Conservation (phyloP, 2,329 filamentous ascomycete species). For the Pyricularia sp. region DNA sequence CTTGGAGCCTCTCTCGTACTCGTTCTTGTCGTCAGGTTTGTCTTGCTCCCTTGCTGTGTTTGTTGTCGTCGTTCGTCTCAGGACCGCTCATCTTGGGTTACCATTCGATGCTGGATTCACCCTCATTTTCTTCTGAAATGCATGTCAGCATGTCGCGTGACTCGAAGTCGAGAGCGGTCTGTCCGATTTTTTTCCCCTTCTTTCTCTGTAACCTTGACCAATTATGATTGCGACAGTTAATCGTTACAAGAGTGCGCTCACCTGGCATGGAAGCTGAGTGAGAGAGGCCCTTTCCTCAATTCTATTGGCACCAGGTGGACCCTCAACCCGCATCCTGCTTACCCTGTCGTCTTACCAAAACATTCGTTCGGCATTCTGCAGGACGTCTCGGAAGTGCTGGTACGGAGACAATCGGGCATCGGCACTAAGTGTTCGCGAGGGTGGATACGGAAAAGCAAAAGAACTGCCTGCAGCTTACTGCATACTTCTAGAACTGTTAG, state of each 20-base stretch:
- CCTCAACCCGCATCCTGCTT: not conserved
- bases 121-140: not conserved
- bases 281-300: not conserved
- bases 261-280: not conserved
- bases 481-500: not conserved
- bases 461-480: not conserved
- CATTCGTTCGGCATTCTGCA: not conserved
- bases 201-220: not conserved
- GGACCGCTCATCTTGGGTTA: too few species aligned
- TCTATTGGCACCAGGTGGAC: not conserved
- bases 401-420: not conserved
- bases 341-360: not conserved
- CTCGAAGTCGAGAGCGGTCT: not conserved
- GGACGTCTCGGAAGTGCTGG: not conserved
- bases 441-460: not conserved
- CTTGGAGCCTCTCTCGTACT: not conserved
- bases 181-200: not conserved
- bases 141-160: not conserved
- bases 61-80: too few species aligned
- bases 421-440: not conserved
- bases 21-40: too few species aligned
- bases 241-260: not conserved
- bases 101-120: too few species aligned
- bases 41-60: not conserved
- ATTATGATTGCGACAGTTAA: not conserved